Percentiles rank a stretch among this genome's conserved stretches.
These are phyloP conservation scores for Hyphopichia burtonii DNA, from an alignment of 1,139 yeast genomes.

Conservation along the genomic window DNA sequence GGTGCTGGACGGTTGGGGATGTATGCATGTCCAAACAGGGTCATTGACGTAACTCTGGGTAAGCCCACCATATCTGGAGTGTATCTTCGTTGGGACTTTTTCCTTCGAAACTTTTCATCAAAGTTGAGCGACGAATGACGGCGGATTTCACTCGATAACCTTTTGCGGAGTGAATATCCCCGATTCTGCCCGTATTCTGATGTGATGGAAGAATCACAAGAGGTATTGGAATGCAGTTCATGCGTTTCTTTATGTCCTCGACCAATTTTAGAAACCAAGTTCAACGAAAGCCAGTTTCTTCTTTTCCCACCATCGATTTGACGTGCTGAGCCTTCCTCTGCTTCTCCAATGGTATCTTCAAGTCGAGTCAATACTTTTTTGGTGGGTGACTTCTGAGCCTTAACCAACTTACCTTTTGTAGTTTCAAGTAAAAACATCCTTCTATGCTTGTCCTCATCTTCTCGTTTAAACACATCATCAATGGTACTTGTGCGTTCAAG, in stretches of 20 bases:
- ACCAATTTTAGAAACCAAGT: conserved; percentile 1
- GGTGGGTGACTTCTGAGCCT: not conserved
- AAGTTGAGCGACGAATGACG: not conserved
- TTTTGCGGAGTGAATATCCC: not conserved
- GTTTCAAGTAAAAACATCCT: not conserved
- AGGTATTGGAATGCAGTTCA: not conserved
- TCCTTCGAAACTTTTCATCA: not conserved
- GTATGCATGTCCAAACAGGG: not conserved
- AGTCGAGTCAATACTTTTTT: not conserved
- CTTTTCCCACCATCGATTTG: not conserved
- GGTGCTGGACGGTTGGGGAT: conserved; percentile 1
- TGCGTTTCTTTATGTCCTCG: not conserved
- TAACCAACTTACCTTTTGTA: not conserved
- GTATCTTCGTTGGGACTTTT: not conserved
- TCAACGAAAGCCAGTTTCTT: conserved; percentile 1
- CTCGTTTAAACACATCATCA: not conserved
- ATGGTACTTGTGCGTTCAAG: not conserved
- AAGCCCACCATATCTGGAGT: not conserved
- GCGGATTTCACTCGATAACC: not conserved
- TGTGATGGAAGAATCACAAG: not conserved
- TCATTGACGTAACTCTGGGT: not conserved
- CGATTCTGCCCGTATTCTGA: not conserved
- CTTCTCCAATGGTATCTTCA: not conserved
- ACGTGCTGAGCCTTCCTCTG: not conserved
- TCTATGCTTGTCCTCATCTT: not conserved